These are phyloP conservation scores for Didymella exigua DNA, from an alignment of 2,329 filamentous ascomycete species.

Conservation along the genomic window DNA sequence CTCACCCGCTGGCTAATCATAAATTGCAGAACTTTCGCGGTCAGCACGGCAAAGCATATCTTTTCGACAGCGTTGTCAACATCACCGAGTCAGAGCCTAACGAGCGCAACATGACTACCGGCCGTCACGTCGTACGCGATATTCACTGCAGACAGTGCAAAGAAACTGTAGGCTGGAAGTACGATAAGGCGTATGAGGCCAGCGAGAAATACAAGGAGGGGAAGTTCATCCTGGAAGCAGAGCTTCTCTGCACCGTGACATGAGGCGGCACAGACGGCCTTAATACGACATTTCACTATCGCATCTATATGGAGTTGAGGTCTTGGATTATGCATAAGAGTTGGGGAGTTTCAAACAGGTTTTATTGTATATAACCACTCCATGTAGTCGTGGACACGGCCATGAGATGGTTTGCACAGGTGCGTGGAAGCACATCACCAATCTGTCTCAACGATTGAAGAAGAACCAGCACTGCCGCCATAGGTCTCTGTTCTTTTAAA, in stretches of 20 bases:
- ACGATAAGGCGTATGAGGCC: constrained; percentile 92
- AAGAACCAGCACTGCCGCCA: background rate
- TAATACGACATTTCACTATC: background rate
- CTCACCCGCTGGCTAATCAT: constrained; percentile 11
- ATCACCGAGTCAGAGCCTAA: constrained; percentile 80
- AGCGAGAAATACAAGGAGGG: constrained; percentile 99
- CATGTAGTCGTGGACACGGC: background rate
- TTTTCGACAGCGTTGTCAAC: constrained; percentile 95
- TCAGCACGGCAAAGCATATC: constrained; percentile 96
- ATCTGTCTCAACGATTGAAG: background rate
- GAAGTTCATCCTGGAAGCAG: constrained; percentile 94
- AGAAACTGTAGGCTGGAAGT: constrained; percentile 96
- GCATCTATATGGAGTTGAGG: constrained; percentile 36
- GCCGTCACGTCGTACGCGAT: constrained; percentile 90
- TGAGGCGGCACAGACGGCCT: constrained; percentile 31
- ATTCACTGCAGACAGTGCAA: constrained; percentile 91
- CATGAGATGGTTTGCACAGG: background rate
- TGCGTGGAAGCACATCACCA: background rate
- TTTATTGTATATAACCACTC: background rate
- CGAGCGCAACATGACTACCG: constrained; percentile 98
- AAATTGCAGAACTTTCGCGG: constrained; percentile 85
- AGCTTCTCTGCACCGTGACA: constrained; percentile 79
- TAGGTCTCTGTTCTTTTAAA: background rate
- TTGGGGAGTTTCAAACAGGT: background rate
- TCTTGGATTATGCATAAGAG: constrained; percentile 10